These are phyloP conservation scores for Nannochloris sp. DNA, from an alignment of 139 green algal species.

Conservation along the genomic window DNA sequence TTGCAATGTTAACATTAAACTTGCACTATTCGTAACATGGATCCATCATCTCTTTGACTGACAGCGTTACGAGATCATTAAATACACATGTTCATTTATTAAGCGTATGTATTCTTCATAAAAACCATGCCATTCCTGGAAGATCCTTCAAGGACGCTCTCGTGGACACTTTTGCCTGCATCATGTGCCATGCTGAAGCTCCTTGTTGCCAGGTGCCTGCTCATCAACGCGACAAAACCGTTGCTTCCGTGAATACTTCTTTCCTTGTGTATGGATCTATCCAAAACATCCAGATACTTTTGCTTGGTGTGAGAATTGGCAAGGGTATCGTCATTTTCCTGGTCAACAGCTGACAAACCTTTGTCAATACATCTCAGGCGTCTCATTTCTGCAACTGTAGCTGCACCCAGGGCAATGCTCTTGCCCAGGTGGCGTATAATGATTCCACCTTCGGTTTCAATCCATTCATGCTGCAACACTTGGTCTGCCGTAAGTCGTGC, in stretches of 20 bases:
- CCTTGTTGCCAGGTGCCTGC: conserved; percentile 1
- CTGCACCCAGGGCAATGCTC: conserved; percentile 31
- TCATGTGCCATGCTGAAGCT: conserved; percentile 1
- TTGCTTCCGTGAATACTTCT: not conserved
- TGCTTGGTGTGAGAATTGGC: not conserved
- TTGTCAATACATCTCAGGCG: conserved; percentile 37
- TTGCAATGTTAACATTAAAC: no score
- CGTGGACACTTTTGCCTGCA: not conserved
- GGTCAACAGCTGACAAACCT: conserved; percentile 9
- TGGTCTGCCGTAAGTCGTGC: conserved; percentile 28
- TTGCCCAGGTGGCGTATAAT: conserved; percentile 19
- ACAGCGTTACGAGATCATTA: no score
- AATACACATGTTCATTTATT: no score
- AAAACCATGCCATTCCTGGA: not conserved
- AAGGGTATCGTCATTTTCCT: not conserved
- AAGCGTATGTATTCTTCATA: not conserved
- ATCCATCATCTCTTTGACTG: no score
- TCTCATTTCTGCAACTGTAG: conserved; percentile 34
- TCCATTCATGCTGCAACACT: conserved; percentile 36
- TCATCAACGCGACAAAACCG: not conserved
- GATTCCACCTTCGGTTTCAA: conserved; percentile 24
- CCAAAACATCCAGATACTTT: not conserved
- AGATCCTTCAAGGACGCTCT: not conserved
- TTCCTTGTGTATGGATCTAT: not conserved
- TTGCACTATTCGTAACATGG: no score